Percentiles rank a stretch among this genome's conserved stretches.
Conservation (phyloP, 441 rosid species). For the Eruca vesicaria region DNA sequence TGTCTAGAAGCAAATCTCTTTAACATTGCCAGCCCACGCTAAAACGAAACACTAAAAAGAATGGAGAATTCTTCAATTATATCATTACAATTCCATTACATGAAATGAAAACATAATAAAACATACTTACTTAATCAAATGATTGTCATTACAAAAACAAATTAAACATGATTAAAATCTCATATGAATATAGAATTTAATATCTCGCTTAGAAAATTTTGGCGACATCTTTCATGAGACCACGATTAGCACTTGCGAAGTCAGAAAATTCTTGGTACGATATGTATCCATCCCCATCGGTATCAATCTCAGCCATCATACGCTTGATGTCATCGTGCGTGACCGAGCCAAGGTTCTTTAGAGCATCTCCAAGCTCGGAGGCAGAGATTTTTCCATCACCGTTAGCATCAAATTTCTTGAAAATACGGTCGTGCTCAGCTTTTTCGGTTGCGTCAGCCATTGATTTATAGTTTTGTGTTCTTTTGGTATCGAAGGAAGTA, state of each 20-base stretch:
- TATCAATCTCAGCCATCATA: constrained; percentile 91
- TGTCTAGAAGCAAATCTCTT: neutral
- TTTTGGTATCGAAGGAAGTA: constrained; percentile 12
- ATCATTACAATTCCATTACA: neutral
- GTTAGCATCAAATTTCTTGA: constrained; percentile 77
- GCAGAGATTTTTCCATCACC: constrained; percentile 81
- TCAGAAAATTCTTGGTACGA: constrained; percentile 60
- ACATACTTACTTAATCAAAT: neutral
- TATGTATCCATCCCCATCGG: constrained; percentile 80
- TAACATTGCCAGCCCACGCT: neutral
- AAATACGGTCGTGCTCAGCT: constrained; percentile 61
- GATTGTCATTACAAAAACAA: neutral
- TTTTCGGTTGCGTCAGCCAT: constrained; percentile 60
- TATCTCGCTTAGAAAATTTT: constrained; percentile 49
- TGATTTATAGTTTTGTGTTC: constrained; percentile 5
- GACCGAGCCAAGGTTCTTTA: constrained; percentile 62
- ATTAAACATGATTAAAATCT: neutral
- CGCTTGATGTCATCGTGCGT: constrained; percentile 55
- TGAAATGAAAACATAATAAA: neutral
- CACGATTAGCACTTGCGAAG: constrained; percentile 73
- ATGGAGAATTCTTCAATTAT: neutral
- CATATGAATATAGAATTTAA: neutral
- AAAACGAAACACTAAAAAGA: neutral
- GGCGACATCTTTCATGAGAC: constrained; percentile 76
- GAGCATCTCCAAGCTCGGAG: constrained; percentile 67